These are phyloP conservation scores for Globisporangium paddicum DNA, from an alignment of 352 stramenopile genomes.

Conservation along the genomic window DNA sequence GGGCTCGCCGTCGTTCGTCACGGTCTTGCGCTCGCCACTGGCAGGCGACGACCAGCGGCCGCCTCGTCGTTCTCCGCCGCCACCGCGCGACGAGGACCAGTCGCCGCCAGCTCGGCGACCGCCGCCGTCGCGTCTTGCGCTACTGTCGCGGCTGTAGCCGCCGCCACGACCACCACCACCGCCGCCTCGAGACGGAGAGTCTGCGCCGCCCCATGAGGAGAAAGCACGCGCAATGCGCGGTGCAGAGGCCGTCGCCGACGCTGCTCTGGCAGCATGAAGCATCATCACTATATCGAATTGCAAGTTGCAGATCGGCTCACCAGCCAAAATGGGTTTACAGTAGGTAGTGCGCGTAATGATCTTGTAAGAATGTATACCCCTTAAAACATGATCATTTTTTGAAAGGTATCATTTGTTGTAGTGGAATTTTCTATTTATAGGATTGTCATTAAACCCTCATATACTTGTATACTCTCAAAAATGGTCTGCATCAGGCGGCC, in stretches of 20 bases:
- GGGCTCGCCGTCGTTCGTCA: constrained; percentile 26
- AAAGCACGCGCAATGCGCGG: neutral
- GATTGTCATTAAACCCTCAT: too few species aligned
- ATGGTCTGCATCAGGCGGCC: neutral
- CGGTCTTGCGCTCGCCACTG: constrained; percentile 1
- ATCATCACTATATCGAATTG: too few species aligned
- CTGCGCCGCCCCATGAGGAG: constrained; percentile 7
- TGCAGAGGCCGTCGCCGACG: neutral
- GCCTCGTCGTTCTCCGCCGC: neutral
- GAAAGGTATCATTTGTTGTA: too few species aligned
- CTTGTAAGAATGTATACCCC: too few species aligned
- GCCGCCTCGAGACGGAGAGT: neutral
- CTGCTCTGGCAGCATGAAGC: neutral
- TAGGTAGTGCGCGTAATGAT: too few species aligned
- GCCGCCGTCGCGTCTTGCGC: neutral
- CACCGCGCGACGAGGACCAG: neutral
- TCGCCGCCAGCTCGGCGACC: too few species aligned
- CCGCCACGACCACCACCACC: neutral
- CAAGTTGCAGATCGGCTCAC: too few species aligned
- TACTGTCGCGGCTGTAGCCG: neutral
- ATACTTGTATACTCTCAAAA: too few species aligned
- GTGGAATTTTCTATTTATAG: neutral
- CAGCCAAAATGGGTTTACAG: too few species aligned
- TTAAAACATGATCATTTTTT: too few species aligned
- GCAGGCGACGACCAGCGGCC: neutral